Evolutionary conservation across 306 rosid species (phyloP), one percentile per base, ranked within the genome.

Genomic region (Corylus heterophylla): DNA sequence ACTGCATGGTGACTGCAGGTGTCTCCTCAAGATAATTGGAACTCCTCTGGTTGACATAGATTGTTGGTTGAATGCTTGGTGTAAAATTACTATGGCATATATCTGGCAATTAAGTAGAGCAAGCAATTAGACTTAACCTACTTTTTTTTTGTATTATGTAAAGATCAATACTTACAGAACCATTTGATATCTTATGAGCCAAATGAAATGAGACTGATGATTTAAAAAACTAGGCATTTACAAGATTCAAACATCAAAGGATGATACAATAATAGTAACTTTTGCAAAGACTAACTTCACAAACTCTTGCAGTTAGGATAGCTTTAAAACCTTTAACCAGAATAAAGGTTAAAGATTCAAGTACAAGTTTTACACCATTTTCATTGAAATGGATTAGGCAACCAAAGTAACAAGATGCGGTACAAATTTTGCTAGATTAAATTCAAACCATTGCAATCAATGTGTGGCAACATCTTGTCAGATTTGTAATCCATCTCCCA

Each of bases 1-100:
- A 14, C n/a, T 63, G 45, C 69, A 61, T 27, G 37, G 25, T 61
- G 67, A 27, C 67, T 29, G 29, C 25, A 2, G 45, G 8, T 81
- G 66, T 75, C 66, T 42, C 52, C 78, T n/a, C 64, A 63, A 56
- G 61, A 17, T 39, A 47, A 81, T 69, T 56, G 45, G 55, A 81
- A 78, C n/a, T 56, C 16, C 12, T 63, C 10, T 56, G 27, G 27
- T 14, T 29, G 47, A 25, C 47, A 29, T 63, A 5, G 69, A 29
- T 63, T 29, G n/a, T 63, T 63, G 45, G 45, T 42, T 42, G 45
- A 42, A 42, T 42, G 44, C 42, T 25, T 13, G 44, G 45, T 29
- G n/a, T 63, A 63, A 31, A 63, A 16, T 16, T 8, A 63, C n/a
- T 2, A 31, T 63, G 20, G 58, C 58, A 13, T 54, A 13, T 17